A percentile compares a stretch with the other conserved stretches of the same genome.
These are phyloP conservation scores for Diddensiella santjacobensis DNA, from an alignment of 805 yeast genomes.

Conservation along the genomic window DNA sequence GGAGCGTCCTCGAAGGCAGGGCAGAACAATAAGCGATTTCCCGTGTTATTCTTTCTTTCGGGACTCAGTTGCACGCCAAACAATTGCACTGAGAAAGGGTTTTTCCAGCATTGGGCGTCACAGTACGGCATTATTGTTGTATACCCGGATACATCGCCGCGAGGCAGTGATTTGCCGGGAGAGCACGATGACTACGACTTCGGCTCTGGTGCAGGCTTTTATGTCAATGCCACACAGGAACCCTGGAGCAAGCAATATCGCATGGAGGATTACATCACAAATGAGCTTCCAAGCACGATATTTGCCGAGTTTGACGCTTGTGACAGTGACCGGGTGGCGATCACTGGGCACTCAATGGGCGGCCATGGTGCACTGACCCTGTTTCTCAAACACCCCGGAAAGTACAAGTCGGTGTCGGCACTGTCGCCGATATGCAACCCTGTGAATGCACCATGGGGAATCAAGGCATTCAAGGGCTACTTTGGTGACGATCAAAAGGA, in stretches of 20 bases:
- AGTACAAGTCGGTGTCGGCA: constrained; percentile 77
- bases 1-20: not conserved
- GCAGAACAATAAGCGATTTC: constrained; percentile 41
- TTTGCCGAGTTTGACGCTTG: constrained; percentile 36
- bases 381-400: constrained; percentile 63
- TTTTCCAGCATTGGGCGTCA: constrained; percentile 74
- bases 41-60: constrained; percentile 74
- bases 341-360: constrained; percentile 99
- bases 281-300: constrained; percentile 62
- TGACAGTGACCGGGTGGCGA: constrained; percentile 56
- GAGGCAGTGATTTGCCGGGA: constrained; percentile 75
- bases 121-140: constrained; percentile 82
- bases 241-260: constrained; percentile 72
- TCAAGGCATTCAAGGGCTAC: constrained; percentile 75
- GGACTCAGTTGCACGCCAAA: constrained; percentile 93
- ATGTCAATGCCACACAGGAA: constrained; percentile 73
- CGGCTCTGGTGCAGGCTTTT: constrained; percentile 95
- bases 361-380: constrained; percentile 86
- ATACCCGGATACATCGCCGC: constrained; percentile 95
- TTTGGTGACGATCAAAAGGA: constrained; percentile 54
- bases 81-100: constrained; percentile 92
- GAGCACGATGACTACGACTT: constrained; percentile 84
- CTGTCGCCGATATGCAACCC: constrained; percentile 92
- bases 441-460: constrained; percentile 76
- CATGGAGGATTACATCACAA: constrained; percentile 80